A percentile compares a stretch with the other conserved stretches of the same genome.
phyloP scores from a whole-genome alignment of 106 monocot genomes.

The Dendrobium nobile region DNA sequence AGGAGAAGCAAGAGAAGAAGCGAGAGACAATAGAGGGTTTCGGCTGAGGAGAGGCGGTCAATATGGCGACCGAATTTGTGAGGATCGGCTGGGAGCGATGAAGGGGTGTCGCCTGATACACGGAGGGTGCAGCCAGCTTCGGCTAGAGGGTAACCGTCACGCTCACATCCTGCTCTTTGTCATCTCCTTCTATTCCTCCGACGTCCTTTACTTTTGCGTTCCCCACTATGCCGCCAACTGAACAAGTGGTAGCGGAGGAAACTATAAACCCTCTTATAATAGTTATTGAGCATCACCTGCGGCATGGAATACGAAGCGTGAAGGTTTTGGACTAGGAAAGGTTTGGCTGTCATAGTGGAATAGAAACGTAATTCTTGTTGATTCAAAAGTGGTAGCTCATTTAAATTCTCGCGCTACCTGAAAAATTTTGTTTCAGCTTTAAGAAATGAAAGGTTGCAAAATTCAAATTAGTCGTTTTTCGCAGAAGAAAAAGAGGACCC shows the following conservation, averaged over 20 bases:
- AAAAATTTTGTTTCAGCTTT: too few species aligned
- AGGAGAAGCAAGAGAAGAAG: conserved; percentile 52
- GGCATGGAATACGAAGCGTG: too few species aligned
- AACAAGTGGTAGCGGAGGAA: background rate
- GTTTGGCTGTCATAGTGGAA: too few species aligned
- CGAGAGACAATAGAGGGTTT: conserved; percentile 20
- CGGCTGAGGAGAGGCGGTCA: conserved; percentile 29
- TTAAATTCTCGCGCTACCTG: too few species aligned
- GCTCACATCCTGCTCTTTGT: conserved; percentile 11
- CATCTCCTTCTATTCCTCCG: background rate
- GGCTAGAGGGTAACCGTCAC: conserved; percentile 54
- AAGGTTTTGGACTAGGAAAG: too few species aligned
- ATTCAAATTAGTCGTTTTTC: too few species aligned
- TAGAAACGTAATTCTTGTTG: too few species aligned
- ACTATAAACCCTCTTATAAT: too few species aligned
- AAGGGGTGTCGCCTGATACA: conserved; percentile 28
- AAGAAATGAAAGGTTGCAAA: too few species aligned
- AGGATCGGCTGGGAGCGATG: conserved; percentile 56
- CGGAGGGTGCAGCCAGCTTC: conserved; percentile 81
- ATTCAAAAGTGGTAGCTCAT: too few species aligned
- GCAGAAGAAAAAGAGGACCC: too few species aligned
- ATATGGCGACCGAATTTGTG: conserved; percentile 51
- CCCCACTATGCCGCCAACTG: background rate
- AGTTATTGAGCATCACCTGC: too few species aligned
- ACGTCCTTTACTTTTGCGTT: background rate